Percentiles rank a stretch among this genome's conserved stretches.
These are phyloP conservation scores for Amphicarpaea edgeworthii DNA, from an alignment of 306 rosid genomes.

Conservation along the genomic window DNA sequence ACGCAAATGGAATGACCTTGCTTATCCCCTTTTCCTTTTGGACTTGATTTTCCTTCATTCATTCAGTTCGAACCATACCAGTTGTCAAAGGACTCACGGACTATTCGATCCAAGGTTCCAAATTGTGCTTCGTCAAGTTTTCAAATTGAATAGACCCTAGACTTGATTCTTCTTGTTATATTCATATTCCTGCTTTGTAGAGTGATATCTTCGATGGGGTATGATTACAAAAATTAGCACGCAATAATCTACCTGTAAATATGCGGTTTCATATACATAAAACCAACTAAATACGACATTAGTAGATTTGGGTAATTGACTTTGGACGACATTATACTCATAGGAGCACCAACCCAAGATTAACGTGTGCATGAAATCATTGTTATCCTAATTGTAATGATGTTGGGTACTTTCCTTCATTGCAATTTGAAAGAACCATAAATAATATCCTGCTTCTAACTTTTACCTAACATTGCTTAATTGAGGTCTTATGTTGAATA, in stretches of 20 bases:
- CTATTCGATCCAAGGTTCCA: constrained; percentile 46
- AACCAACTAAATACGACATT: not conserved
- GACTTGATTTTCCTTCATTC: constrained; percentile 35
- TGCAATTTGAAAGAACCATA: constrained; percentile 42
- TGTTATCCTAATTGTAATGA: constrained; percentile 38
- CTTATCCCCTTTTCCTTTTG: not conserved
- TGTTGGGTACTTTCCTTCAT: constrained; percentile 41
- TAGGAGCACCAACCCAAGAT: not conserved
- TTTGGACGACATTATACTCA: constrained; percentile 16
- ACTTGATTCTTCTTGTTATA: constrained; percentile 43
- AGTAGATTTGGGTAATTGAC: constrained; percentile 14
- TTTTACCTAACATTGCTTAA: constrained; percentile 25
- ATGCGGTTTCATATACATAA: not conserved
- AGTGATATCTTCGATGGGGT: not conserved
- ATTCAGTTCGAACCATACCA: constrained; percentile 30
- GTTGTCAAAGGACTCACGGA: constrained; percentile 24
- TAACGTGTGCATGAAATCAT: constrained; percentile 40
- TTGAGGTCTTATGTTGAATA: not conserved
- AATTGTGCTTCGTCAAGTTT: constrained; percentile 20
- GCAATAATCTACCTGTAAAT: not conserved
- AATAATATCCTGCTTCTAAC: constrained; percentile 38
- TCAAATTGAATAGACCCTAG: constrained; percentile 45
- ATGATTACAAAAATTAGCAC: constrained; percentile 1
- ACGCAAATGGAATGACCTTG: constrained; percentile 37
- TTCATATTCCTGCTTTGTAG: constrained; percentile 43